Evolutionary conservation across 192 early-diverging fungal genomes (phyloP), one percentile per base, ranked within the genome.

Genomic region (Mortierella hygrophila): DNA sequence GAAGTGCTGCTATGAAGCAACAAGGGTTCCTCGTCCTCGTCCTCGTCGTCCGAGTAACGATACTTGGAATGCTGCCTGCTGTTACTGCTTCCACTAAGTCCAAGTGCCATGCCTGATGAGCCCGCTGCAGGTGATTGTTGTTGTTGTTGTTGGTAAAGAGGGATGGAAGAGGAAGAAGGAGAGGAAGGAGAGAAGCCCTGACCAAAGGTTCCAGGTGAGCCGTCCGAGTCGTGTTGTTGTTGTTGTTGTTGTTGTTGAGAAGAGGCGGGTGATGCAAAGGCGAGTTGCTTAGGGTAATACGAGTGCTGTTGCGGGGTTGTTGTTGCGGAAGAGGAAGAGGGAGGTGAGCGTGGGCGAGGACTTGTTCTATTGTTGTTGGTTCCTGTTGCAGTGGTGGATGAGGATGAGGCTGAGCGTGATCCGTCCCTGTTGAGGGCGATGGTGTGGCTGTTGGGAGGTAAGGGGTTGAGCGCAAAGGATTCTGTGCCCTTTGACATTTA

Each of bases 401-500:
- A 55, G 13, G 68, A 47, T 47, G 82, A 75, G 42, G 63, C 70
- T 35, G 82, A 69, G 32, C 74, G 68, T 40, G 82, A 75, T 52
- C 78, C 82, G 82, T 85, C 77, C 68, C 82, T 75, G 69, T 79
- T 85, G 74, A 79, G 63, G 52, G 72, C 79, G 69, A 83, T 75
- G 54, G 82, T 75, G 68, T 54, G 82, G 37, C 26, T 69, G 70
- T 46, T 37, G 32, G 72, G n/a, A 35, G 63, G 75, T 75, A 80
- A 57, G 76, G 84, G 84, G 57, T 76, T 79, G 42, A 86, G 79
- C 71, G 84, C 84, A 86, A 86, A 86, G 44, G 84, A 54, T 29
- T 86, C 84, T 77, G 78, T 86, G 84, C 72, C 79, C 76, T 72
- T 86, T 49, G 84, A 81, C 84, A 86, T 86, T 85, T 81, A 81